Base-by-base conservation (phyloP, 805 yeast genomes). In the Metschnikowia aberdeeniae region DNA sequence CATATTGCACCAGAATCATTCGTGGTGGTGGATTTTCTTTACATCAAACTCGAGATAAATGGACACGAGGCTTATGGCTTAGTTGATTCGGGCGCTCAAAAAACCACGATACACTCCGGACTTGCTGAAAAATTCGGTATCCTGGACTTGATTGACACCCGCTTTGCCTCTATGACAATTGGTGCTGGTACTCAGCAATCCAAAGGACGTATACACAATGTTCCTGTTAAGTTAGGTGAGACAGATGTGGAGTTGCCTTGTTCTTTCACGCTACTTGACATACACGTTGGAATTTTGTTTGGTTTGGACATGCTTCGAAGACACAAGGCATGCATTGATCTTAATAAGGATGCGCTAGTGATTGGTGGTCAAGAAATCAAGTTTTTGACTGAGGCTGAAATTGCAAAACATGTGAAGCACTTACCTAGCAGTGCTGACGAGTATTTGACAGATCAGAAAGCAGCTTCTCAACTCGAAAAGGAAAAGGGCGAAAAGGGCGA, bases 11-110 rank as follows among this genome's bases (percentile, higher is more conserved):
- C 99, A 0, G 99, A 93, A 62, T 76, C 86, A 31, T 93, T 93
- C 66, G 83, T 89, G 0, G 65, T 76, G 0, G 95, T 92, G 3
- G 78, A 78, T 28, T 89, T 93, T 96, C 74, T 93, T 33, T 92
- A 84, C 64, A 81, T 93, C 12, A 74, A 81, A 45, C 73, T 89
- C 34, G 83, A 80, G 53, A 84, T 92, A 31, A 90, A 93, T 57
- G 92, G 93, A 1, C 72, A 75, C 37, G 81, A 83, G 19, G 84
- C 89, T 3, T 87, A 87, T 61, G 98, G 98, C 0, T 89, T 93
- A 69, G 95, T 93, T 5, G 99, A 93, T 62, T 81, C 97, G 0
- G 99, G 99, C 2, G 98, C 99, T 0, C 97, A 89, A 63, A 72
- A 80, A 26, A 89, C 99, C 0, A 83, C 93, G 34, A 80, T 93